Percentiles rank a stretch among this genome's conserved stretches.
These are phyloP conservation scores for Phytophthora brassicae DNA, from an alignment of 352 stramenopile genomes.

Conservation along the genomic window DNA sequence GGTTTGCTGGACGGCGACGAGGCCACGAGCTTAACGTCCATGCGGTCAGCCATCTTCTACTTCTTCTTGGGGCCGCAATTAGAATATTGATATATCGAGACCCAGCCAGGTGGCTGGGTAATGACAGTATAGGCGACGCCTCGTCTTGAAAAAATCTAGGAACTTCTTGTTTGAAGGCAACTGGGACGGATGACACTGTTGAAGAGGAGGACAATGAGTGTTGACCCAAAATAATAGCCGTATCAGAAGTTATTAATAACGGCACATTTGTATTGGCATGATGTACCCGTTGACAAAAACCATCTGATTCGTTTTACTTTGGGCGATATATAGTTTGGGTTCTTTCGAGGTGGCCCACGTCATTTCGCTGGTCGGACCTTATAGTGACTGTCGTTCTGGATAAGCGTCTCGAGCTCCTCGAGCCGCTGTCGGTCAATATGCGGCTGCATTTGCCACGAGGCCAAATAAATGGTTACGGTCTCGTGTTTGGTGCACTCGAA, in stretches of 20 bases:
- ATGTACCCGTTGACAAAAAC: conserved; percentile 19
- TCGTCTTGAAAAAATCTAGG: not conserved
- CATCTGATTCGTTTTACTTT: conserved; percentile 14
- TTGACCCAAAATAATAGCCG: conserved; percentile 11
- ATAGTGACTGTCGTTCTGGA: conserved; percentile 70
- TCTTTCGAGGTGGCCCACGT: not conserved
- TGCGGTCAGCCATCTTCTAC: conserved; percentile 30
- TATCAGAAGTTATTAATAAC: conserved; percentile 29
- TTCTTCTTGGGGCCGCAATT: conserved; percentile 21
- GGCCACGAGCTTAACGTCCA: conserved; percentile 47
- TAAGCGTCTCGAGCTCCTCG: conserved; percentile 61
- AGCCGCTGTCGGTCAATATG: conserved; percentile 64
- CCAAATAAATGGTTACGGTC: conserved; percentile 73
- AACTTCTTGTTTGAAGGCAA: no score
- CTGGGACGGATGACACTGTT: conserved; percentile 22
- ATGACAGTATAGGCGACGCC: conserved; percentile 11
- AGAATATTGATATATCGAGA: conserved; percentile 22
- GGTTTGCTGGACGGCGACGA: conserved; percentile 47
- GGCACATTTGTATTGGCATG: conserved; percentile 15
- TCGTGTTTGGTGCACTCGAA: conserved; percentile 73
- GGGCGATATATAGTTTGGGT: not conserved
- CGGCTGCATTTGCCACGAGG: conserved; percentile 87
- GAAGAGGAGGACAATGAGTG: conserved; percentile 5
- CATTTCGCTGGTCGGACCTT: not conserved
- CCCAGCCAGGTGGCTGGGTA: not conserved